phyloP scores from a whole-genome alignment of 2,329 filamentous ascomycete species.

The Fusarium subglutinans region DNA sequence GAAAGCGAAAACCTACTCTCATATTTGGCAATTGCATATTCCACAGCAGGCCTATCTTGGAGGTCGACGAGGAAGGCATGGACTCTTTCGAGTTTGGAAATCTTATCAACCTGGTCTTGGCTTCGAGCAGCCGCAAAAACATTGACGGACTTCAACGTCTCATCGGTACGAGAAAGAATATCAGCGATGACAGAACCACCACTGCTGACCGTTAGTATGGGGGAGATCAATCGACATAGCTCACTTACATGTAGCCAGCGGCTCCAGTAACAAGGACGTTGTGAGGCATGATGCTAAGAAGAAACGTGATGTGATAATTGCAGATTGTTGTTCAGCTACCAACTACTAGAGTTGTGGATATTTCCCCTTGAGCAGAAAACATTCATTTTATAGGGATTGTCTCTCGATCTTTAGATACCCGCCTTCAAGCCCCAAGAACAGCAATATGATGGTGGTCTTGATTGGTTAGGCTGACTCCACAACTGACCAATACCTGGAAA shows the following conservation, averaged over 20 bases:
- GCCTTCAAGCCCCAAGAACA: not conserved
- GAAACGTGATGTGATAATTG: too few relatives aligned
- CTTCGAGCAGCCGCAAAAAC: conserved; percentile 48
- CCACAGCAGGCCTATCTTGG: conserved; percentile 39
- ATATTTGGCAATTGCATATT: conserved; percentile 34
- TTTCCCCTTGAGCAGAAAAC: not conserved
- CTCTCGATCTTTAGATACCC: not conserved
- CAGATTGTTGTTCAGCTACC: not conserved
- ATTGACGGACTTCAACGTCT: conserved; percentile 33
- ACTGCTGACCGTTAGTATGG: conserved; percentile 24
- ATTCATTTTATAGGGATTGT: not conserved
- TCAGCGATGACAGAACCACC: conserved; percentile 51
- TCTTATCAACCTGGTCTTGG: conserved; percentile 44
- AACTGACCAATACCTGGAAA: not conserved
- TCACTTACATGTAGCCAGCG: conserved; percentile 47
- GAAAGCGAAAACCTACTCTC: conserved; percentile 32
- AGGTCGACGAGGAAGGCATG: conserved; percentile 47
- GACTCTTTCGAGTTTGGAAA: conserved; percentile 44
- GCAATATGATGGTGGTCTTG: too few relatives aligned
- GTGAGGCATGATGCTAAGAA: conserved; percentile 18
- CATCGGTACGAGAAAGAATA: conserved; percentile 37
- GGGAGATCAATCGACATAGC: not conserved
- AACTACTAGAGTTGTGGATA: accelerated
- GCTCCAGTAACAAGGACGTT: conserved; percentile 50
- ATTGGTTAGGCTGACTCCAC: not conserved